Conservation (phyloP, 2,329 filamentous ascomycete species). For the Pseudocercospora macadamiae region DNA sequence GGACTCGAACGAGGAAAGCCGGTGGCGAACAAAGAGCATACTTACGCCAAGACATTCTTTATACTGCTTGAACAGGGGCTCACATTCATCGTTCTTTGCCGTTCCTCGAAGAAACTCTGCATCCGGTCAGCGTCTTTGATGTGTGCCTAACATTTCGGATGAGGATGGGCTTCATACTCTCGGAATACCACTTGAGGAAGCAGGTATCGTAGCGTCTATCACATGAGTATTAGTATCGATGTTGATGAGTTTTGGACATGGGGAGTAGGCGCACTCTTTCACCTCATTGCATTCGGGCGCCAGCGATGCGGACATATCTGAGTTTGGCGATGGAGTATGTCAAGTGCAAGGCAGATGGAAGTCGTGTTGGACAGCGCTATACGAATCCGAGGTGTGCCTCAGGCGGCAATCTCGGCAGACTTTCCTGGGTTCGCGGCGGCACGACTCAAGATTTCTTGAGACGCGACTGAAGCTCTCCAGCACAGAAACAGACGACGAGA, state of each 20-base stretch:
- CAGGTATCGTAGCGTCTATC: slow-evolving; percentile 92
- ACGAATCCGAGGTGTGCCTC: too few relatives aligned
- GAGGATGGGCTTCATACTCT: slow-evolving; percentile 66
- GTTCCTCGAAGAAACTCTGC: slow-evolving; percentile 84
- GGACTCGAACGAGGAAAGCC: background rate
- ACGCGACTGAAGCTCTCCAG: too few relatives aligned
- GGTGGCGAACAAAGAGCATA: slow-evolving; percentile 9
- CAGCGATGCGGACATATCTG: slow-evolving; percentile 84
- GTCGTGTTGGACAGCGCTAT: too few relatives aligned
- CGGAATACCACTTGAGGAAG: slow-evolving; percentile 99
- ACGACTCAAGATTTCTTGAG: too few relatives aligned
- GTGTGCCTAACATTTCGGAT: background rate
- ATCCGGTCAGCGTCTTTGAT: background rate
- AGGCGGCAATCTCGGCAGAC: background rate
- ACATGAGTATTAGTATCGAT: background rate
- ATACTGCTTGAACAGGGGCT: slow-evolving; percentile 83
- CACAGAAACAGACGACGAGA: too few relatives aligned
- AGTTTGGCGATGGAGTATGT: slow-evolving; percentile 3
- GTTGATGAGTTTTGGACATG: too few relatives aligned
- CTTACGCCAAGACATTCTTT: slow-evolving; percentile 80
- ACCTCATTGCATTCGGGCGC: slow-evolving; percentile 93
- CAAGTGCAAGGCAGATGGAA: too few relatives aligned
- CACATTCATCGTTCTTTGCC: slow-evolving; percentile 83
- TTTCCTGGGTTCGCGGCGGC: too few relatives aligned
- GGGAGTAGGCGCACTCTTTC: slow-evolving; percentile 91